Percentiles rank a stretch among this genome's conserved stretches.
Conservation (phyloP, 2,329 filamentous ascomycete species). For the Erysiphe pulchra region DNA sequence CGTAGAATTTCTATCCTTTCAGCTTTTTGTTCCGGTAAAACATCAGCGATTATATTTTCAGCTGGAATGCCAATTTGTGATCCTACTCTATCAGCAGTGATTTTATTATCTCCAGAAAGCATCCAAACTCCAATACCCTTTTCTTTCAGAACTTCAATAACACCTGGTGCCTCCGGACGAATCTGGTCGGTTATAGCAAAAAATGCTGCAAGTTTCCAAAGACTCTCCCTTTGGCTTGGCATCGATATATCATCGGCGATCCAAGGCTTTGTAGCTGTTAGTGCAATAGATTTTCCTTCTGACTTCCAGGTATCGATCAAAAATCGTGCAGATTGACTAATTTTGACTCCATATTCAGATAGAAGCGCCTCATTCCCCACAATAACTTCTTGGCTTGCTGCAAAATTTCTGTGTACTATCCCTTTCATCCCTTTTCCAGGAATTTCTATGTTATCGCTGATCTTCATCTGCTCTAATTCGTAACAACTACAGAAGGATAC, state of each 20-base stretch:
- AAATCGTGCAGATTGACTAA: constrained; percentile 15
- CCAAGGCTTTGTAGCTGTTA: constrained; percentile 22
- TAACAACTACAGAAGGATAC: constrained; percentile 28
- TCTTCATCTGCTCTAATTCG: constrained; percentile 15
- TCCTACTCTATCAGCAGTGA: constrained; percentile 61
- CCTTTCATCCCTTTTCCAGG: constrained; percentile 18
- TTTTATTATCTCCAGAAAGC: constrained; percentile 76
- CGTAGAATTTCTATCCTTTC: constrained; percentile 42
- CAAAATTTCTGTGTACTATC: background rate
- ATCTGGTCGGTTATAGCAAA: constrained; percentile 65
- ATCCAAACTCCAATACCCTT: constrained; percentile 60
- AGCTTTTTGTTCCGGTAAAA: constrained; percentile 63
- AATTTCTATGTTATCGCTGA: too few relatives aligned
- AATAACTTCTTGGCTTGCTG: constrained; percentile 20
- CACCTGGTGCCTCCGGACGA: constrained; percentile 39
- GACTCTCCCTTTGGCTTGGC: too few relatives aligned
- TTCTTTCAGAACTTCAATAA: constrained; percentile 37
- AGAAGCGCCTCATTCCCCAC: constrained; percentile 55
- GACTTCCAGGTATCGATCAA: constrained; percentile 30
- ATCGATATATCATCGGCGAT: background rate
- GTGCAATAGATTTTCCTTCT: constrained; percentile 35
- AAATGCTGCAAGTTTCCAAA: constrained; percentile 21
- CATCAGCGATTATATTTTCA: constrained; percentile 59
- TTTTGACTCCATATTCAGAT: constrained; percentile 19
- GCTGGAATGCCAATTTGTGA: constrained; percentile 45